Percentiles rank a stretch among this genome's conserved stretches.
These are phyloP conservation scores for Linum usitatissimum DNA, from an alignment of 345 rosid genomes.

Conservation along the genomic window DNA sequence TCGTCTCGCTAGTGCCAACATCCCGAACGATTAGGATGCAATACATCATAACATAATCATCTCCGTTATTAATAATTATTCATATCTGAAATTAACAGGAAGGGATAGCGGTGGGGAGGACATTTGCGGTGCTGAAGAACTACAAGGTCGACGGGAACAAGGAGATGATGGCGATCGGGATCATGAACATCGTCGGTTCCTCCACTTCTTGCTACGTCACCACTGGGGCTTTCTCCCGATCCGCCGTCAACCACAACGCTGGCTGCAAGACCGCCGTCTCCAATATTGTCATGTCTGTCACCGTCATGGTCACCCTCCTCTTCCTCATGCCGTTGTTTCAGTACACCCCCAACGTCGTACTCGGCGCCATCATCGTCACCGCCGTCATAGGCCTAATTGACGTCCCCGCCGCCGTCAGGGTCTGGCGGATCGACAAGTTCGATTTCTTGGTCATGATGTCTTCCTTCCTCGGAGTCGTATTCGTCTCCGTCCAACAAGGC, in stretches of 20 bases:
- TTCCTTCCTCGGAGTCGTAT: conserved; percentile 76
- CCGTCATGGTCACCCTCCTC: conserved; percentile 87
- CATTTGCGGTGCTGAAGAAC: conserved; percentile 79
- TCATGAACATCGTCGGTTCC: conserved; percentile 91
- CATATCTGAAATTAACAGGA: too few species aligned
- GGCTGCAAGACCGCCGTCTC: conserved; percentile 93
- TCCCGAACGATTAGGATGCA: too few species aligned
- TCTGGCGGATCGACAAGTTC: conserved; percentile 86
- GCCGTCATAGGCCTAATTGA: conserved; percentile 94
- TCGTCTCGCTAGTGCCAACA: too few species aligned
- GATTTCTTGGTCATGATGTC: conserved; percentile 74
- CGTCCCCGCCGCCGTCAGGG: conserved; percentile 55
- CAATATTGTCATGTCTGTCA: conserved; percentile 78
- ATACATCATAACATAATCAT: too few species aligned
- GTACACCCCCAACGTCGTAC: conserved; percentile 83
- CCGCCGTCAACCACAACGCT: conserved; percentile 90
- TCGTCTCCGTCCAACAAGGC: conserved; percentile 75
- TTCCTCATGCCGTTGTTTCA: conserved; percentile 90
- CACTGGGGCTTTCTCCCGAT: conserved; percentile 85
- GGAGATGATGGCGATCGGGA: conserved; percentile 95
- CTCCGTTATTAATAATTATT: too few species aligned
- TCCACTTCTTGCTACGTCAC: conserved; percentile 92
- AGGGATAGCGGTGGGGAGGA: conserved; percentile 96
- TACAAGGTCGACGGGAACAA: conserved; percentile 94
- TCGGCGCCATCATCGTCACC: conserved; percentile 82